These are phyloP conservation scores for Desmodesmus armatus DNA, from an alignment of 139 green algal species.

Conservation along the genomic window DNA sequence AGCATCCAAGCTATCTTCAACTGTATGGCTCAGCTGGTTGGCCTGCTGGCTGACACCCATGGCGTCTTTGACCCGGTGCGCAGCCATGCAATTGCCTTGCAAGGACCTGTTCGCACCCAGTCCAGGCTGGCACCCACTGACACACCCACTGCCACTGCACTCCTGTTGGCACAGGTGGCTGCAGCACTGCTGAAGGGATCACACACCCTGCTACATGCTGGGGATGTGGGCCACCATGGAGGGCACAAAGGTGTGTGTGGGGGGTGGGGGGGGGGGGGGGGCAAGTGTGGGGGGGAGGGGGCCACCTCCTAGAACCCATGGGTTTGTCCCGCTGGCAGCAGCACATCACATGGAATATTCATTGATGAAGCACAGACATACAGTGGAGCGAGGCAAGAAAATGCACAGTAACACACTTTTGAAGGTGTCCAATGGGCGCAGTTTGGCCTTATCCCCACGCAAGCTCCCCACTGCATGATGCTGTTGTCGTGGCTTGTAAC, in stretches of 20 bases:
- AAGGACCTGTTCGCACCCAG: not conserved
- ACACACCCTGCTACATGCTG: conserved; percentile 48
- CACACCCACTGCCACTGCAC: not conserved
- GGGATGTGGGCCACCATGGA: conserved; percentile 57
- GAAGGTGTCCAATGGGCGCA: too few relatives aligned
- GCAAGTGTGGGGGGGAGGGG: too few relatives aligned
- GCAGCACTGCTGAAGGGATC: not conserved
- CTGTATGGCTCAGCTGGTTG: too few relatives aligned
- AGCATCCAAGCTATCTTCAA: too few relatives aligned
- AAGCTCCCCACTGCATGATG: not conserved
- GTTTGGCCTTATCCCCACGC: too few relatives aligned
- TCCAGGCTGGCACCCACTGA: not conserved
- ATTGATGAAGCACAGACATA: too few relatives aligned
- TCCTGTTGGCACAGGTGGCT: not conserved
- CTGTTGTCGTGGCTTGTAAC: too few relatives aligned
- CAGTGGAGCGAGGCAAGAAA: too few relatives aligned
- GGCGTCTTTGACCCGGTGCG: conserved; percentile 29
- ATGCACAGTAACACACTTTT: too few relatives aligned
- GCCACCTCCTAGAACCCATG: too few relatives aligned
- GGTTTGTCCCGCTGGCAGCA: not conserved
- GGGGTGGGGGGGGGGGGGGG: too few relatives aligned
- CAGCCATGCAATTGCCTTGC: not conserved
- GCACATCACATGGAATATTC: not conserved
- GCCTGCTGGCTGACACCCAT: conserved; percentile 36
- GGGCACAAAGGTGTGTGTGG: conserved; percentile 45